These are phyloP conservation scores for Luffa aegyptiaca DNA, from an alignment of 306 rosid species.

Conservation along the genomic window DNA sequence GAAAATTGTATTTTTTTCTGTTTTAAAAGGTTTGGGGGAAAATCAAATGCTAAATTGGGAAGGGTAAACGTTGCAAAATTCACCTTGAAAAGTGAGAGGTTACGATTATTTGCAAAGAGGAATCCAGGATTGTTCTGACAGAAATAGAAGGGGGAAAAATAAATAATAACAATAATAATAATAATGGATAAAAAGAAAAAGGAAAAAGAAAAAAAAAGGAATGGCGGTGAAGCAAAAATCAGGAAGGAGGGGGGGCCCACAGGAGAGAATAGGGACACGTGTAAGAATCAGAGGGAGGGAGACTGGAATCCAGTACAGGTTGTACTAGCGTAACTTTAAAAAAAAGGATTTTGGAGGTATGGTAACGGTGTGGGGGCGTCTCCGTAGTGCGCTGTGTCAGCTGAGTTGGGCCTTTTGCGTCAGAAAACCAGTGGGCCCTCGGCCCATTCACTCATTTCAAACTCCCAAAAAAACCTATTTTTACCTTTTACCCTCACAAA, in stretches of 20 bases:
- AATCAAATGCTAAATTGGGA: not conserved
- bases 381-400: conserved; percentile 1
- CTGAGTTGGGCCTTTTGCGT: conserved; percentile 12
- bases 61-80: not conserved
- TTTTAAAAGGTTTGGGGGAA: not conserved
- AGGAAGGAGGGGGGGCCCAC: not conserved
- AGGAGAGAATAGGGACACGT: not conserved
- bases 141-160: not conserved
- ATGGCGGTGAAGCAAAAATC: not conserved
- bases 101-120: not conserved
- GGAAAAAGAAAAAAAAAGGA: not conserved
- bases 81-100: not conserved
- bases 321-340: conserved; percentile 8
- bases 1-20: too few species aligned
- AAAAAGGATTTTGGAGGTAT: not conserved
- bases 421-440: conserved; percentile 8
- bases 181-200: too few species aligned
- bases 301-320: conserved; percentile 17
- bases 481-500: not conserved
- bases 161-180: not conserved
- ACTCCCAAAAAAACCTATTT: too few species aligned
- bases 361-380: conserved; percentile 1
- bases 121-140: conserved; percentile 7
- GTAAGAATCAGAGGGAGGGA: not conserved
- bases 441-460: not conserved